A percentile compares a stretch with the other conserved stretches of the same genome.
Evolutionary conservation across 129 eudicot genomes (phyloP).

Genomic region (Centrapalus pauciflorus): DNA sequence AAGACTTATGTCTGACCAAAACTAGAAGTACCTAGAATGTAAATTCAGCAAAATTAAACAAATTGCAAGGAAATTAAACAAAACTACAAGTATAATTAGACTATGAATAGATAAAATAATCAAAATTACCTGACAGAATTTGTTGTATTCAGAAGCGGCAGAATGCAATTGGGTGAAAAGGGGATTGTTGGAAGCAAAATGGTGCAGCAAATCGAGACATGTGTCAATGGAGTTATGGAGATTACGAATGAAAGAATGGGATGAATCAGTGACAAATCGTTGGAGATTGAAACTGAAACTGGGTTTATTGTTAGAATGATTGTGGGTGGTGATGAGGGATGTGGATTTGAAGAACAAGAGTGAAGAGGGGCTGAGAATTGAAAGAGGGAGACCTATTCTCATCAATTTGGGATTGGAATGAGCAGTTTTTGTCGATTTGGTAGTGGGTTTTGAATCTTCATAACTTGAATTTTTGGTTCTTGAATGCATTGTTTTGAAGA

Average conservation of each 20-base stretch:
- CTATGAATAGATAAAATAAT: not conserved
- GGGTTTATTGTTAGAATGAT: not conserved
- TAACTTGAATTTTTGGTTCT: not conserved
- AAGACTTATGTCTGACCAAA: too few relatives aligned
- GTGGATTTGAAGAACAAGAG: conserved; percentile 19
- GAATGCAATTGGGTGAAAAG: conserved; percentile 24
- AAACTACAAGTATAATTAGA: not conserved
- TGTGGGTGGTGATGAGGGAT: not conserved
- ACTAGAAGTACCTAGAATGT: not conserved
- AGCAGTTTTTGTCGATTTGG: not conserved
- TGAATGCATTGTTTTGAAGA: not conserved
- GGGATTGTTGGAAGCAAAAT: conserved; percentile 32
- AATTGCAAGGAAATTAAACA: too few relatives aligned
- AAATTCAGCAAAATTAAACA: not conserved
- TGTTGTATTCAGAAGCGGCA: conserved; percentile 23
- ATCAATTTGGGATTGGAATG: not conserved
- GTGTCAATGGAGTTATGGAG: conserved; percentile 28
- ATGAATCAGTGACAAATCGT: conserved; percentile 11
- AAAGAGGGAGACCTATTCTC: conserved; percentile 23
- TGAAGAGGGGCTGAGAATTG: conserved; percentile 32
- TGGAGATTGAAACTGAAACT: conserved; percentile 9
- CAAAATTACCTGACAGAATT: conserved; percentile 27
- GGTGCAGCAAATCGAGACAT: conserved; percentile 15
- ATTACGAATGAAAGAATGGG: conserved; percentile 22
- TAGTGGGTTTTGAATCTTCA: not conserved